A percentile compares a stretch with the other conserved stretches of the same genome.
Evolutionary conservation across 495 filamentous ascomycete genomes (phyloP).

Genomic region (Cladorrhinum samala): DNA sequence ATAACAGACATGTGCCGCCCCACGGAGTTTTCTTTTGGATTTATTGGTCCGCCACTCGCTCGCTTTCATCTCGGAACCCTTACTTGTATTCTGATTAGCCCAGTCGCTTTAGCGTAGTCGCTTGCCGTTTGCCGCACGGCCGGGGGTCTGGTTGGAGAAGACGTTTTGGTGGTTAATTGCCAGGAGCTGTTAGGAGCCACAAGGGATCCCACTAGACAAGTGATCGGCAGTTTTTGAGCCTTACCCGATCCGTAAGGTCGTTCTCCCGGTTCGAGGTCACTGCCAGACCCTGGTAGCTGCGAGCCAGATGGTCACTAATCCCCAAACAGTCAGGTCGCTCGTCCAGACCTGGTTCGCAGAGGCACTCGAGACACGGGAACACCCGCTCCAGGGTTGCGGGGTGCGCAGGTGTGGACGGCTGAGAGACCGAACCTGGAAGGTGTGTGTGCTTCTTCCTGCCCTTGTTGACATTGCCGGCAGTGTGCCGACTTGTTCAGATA

Average conservation of each 20-base stretch:
- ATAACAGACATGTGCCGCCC: background rate
- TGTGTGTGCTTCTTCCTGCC: conserved; percentile 16
- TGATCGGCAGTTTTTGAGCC: conserved; percentile 9
- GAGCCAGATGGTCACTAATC: background rate
- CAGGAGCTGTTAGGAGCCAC: too few species aligned
- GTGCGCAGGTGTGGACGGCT: conserved; percentile 10
- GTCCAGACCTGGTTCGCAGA: background rate
- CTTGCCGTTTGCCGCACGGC: too few species aligned
- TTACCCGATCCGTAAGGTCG: conserved; percentile 13
- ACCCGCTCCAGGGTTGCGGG: conserved; percentile 14
- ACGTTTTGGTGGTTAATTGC: too few species aligned
- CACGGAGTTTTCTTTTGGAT: background rate
- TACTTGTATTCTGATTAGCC: too few species aligned
- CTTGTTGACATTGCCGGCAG: conserved; percentile 9
- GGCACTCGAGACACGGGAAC: conserved; percentile 11
- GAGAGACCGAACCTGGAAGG: conserved; percentile 24
- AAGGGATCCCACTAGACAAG: background rate
- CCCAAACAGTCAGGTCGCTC: conserved; percentile 11
- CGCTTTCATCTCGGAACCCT: too few species aligned
- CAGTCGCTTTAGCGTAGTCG: too few species aligned
- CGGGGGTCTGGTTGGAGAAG: too few species aligned
- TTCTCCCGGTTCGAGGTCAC: background rate
- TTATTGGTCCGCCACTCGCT: too few species aligned
- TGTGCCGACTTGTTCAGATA: background rate
- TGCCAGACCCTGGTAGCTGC: conserved; percentile 8